These are phyloP conservation scores for Fraxinus latifolia DNA, from an alignment of 305 asterid genomes.

Conservation along the genomic window DNA sequence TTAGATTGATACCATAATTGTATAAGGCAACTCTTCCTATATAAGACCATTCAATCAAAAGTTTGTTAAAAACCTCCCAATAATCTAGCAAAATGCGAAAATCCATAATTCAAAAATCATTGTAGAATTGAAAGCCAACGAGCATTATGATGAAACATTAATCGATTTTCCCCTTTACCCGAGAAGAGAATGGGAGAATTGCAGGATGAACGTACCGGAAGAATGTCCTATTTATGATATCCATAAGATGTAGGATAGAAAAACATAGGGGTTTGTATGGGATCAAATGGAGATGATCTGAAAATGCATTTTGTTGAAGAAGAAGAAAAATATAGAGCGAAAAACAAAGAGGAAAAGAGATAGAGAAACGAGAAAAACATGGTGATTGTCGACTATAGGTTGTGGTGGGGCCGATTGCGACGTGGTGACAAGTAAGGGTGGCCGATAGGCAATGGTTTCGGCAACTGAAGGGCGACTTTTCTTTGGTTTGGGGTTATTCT, in stretches of 20 bases:
- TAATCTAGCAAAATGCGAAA: slow-evolving; percentile 46
- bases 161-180: slow-evolving; percentile 20
- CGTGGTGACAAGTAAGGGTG: no score
- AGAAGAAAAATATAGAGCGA: slow-evolving; percentile 45
- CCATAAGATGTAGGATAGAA: slow-evolving; percentile 75
- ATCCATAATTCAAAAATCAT: background rate
- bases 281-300: slow-evolving; percentile 67
- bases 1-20: no score
- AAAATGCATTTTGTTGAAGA: slow-evolving; percentile 60
- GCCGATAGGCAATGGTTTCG: no score
- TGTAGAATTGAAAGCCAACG: background rate
- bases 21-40: no score
- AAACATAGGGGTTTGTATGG: slow-evolving; percentile 57
- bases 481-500: no score
- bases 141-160: background rate
- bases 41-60: background rate
- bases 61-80: slow-evolving; percentile 27
- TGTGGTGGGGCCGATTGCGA: no score
- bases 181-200: slow-evolving; percentile 63
- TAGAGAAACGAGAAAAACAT: slow-evolving; percentile 49
- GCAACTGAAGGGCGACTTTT: no score
- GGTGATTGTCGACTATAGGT: no score
- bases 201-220: slow-evolving; percentile 71
- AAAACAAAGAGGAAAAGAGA: slow-evolving; percentile 49
- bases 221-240: slow-evolving; percentile 68